Evolutionary conservation across 192 early-diverging fungal species (phyloP).

Genomic region (Pilobolus umbonatus): DNA sequence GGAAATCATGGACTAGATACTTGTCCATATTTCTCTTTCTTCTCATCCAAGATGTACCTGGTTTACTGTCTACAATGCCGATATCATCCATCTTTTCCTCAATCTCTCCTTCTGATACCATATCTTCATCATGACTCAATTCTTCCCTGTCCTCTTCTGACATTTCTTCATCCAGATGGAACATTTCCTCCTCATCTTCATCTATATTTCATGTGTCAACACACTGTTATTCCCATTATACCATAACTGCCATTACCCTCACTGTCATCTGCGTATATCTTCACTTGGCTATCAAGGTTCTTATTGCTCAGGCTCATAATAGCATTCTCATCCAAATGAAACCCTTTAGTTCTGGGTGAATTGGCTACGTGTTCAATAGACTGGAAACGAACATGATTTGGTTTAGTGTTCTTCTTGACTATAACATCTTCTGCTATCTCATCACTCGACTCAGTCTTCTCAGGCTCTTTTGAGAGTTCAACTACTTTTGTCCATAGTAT

Average conservation of each 20-base stretch:
- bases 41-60: conserved; percentile 1
- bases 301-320: conserved; percentile 1
- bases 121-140: neutral
- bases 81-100: neutral
- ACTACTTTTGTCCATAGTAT: conserved; percentile 7
- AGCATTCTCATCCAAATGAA: neutral
- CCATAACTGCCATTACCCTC: neutral
- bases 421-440: neutral
- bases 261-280: neutral
- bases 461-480: neutral
- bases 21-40: conserved; percentile 6
- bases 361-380: neutral
- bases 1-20: neutral
- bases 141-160: neutral
- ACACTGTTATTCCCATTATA: too few relatives aligned
- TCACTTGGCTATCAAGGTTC: neutral
- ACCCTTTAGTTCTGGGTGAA: neutral
- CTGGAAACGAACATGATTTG: conserved; percentile 5
- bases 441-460: neutral
- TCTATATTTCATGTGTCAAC: neutral
- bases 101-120: neutral
- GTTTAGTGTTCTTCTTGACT: neutral
- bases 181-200: conserved; percentile 14
- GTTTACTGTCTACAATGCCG: neutral
- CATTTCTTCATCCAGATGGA: conserved; percentile 18